These are phyloP conservation scores for Stemphylium lycopersici DNA, from an alignment of 2,329 filamentous ascomycete genomes.

Conservation along the genomic window DNA sequence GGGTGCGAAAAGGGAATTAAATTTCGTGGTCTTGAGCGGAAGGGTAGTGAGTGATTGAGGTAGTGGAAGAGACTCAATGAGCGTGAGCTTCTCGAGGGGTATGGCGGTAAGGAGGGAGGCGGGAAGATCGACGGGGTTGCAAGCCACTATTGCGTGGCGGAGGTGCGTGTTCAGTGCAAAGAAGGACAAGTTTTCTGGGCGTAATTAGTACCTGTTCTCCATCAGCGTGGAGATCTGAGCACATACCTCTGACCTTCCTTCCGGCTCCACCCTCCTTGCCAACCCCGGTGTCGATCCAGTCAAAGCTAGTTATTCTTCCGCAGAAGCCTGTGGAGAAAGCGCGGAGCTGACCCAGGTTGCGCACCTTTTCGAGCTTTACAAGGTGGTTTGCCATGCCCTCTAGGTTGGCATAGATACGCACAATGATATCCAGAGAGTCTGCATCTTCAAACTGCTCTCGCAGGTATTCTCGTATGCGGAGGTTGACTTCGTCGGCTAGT, in stretches of 20 bases:
- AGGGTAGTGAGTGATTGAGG: slow-evolving; percentile 37
- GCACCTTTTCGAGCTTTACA: slow-evolving; percentile 43
- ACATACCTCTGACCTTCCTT: slow-evolving; percentile 43
- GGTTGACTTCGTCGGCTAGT: slow-evolving; percentile 44
- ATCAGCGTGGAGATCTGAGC: background rate
- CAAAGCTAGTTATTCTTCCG: slow-evolving; percentile 45
- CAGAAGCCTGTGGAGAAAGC: slow-evolving; percentile 47
- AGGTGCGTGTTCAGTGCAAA: slow-evolving; percentile 44
- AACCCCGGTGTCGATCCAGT: slow-evolving; percentile 46
- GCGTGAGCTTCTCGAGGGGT: slow-evolving; percentile 41
- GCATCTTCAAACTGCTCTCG: slow-evolving; percentile 44
- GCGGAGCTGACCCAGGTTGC: slow-evolving; percentile 44
- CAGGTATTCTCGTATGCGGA: slow-evolving; percentile 44
- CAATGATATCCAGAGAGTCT: slow-evolving; percentile 43
- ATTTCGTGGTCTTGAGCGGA: slow-evolving; percentile 36
- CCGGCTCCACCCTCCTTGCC: slow-evolving; percentile 44
- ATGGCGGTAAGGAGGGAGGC: slow-evolving; percentile 40
- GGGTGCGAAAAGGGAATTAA: slow-evolving; percentile 38
- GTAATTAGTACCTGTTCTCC: slow-evolving; percentile 11
- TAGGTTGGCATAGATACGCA: slow-evolving; percentile 45
- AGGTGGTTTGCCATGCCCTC: slow-evolving; percentile 47
- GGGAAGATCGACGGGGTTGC: slow-evolving; percentile 40
- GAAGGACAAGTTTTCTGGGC: slow-evolving; percentile 43
- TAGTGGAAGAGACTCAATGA: slow-evolving; percentile 42
- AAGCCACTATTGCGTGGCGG: slow-evolving; percentile 44